These are phyloP conservation scores for Dothideomycetes sp. DNA, from an alignment of 2,329 filamentous ascomycete genomes.

Conservation along the genomic window DNA sequence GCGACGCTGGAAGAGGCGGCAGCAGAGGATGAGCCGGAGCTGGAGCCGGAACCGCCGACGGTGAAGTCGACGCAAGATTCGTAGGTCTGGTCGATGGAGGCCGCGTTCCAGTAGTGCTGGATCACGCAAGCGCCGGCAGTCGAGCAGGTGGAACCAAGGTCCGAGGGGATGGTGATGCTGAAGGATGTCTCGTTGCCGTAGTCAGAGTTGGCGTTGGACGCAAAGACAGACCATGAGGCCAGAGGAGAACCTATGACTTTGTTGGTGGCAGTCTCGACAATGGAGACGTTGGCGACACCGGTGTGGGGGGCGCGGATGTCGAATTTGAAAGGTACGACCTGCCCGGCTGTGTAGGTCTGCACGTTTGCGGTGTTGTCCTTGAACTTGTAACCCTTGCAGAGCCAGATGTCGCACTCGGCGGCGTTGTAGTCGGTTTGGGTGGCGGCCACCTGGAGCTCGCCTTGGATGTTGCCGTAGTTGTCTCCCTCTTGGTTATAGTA, in stretches of 20 bases:
- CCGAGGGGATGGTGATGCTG: conserved; percentile 41
- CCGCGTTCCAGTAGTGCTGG: conserved; percentile 53
- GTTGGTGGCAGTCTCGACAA: conserved; percentile 44
- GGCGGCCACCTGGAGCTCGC: conserved; percentile 38
- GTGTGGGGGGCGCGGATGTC: conserved; percentile 43
- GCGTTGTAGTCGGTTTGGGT: conserved; percentile 39
- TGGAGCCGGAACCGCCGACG: conserved; percentile 19
- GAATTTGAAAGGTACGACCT: conserved; percentile 34
- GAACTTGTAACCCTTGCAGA: conserved; percentile 49
- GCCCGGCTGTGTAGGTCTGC: conserved; percentile 39
- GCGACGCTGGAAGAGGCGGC: conserved; percentile 5
- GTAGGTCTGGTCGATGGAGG: conserved; percentile 48
- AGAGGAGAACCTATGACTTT: conserved; percentile 41
- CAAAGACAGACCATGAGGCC: conserved; percentile 46
- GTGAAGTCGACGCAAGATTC: conserved; percentile 52
- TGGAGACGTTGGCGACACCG: conserved; percentile 46
- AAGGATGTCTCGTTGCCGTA: conserved; percentile 37
- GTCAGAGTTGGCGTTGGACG: conserved; percentile 33
- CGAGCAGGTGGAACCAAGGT: conserved; percentile 35
- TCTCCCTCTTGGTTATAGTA: conserved; percentile 42
- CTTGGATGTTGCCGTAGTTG: conserved; percentile 47
- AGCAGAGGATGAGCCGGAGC: conserved; percentile 8
- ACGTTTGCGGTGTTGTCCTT: conserved; percentile 44
- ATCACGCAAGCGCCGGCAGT: conserved; percentile 42
- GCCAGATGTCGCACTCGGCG: conserved; percentile 39